Base-by-base conservation (phyloP, 805 yeast species). In the Metschnikowia continentalis region DNA sequence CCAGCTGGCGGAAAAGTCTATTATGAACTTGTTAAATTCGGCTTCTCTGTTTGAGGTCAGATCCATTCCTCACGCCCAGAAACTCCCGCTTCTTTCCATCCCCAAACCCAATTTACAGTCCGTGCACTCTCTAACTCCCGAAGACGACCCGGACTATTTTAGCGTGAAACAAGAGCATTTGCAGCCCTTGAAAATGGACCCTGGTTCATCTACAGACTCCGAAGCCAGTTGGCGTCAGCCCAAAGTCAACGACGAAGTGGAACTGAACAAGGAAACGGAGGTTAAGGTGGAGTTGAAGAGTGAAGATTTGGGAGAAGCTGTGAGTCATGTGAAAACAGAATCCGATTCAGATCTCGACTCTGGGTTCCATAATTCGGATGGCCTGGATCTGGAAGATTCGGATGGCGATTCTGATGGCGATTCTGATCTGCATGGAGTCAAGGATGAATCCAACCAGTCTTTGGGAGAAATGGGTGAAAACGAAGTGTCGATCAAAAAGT, bases 1-100 rank as follows among this genome's bases (percentile, higher is more conserved):
- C 54, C 66, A 66, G 53, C 68, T 68, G 46, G 66, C 74, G 2
- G 77, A 74, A 56, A 69, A 69, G 51, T 69, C 77, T 0, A 74
- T 72, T 4, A 63, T 74, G 70, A 69, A 71, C 51, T 59, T 74
- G 33, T 61, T 74, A 40, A 61, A 66, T 26, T 61, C 65, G 23
- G 57, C 63, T 2, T 53, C 61, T 6, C 59, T 48, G 22, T n/a
- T 41, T 3, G 52, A 53, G 10, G 43, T 56, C 38, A 35, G 39
- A 6, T 11, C 23, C 17, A 32, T 19, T 4, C 13, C 46, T 11
- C n/a, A 5, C 4, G 26, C 14, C 4, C n/a, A 6, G 26, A 32
- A 39, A n/a, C 22, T 14, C 5, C 15, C 26, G 11, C 26, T 38
- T 17, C 20, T 38, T 23, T 39, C 46, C 30, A 35, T 35, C 32